Evolutionary conservation across 1,284 basidiomycete genomes (phyloP), one percentile per base, ranked within the genome.

Genomic region (Chondrostereum purpureum): DNA sequence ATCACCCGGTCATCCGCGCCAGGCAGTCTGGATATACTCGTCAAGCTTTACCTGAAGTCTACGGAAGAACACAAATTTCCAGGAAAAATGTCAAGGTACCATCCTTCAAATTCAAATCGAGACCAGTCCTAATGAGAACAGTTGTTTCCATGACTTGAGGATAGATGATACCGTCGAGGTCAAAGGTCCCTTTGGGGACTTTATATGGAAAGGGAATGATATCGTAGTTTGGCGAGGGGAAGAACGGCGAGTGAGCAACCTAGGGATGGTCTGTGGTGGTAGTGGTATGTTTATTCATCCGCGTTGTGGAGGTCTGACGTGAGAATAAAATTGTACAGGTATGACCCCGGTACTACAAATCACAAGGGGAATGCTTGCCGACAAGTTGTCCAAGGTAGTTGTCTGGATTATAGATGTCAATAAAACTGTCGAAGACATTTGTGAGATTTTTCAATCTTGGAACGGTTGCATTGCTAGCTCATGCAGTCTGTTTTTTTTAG

Each of bases 141-240:
- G 27, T 31, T 31, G 69, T 1, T 71, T 84, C 50, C 59, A 74
- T 40, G 65, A 71, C 49, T 67, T 85, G 2, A 48, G 57, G 6
- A 51, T 75, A 2, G 78, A 73, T 5, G 77, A 80, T 42, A 52
- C 36, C 3, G 59, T 81, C n/a, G 78, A 83, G 50, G 53, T 83
- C 42, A 84, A 83, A 55, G 83, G 82, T 0, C 83, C 82, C 0
- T 59, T 83, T 2, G 82, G 82, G 0, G 70, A 70, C 1, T 83
- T 84, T 57, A 58, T 69, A 12, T 83, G 77, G 70, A 57, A 67
- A 4, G 77, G 78, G 0, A 51, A 61, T 10, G 69, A 72, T 0
- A 53, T 58, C 18, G 69, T 68, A 22, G 51, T 52, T 16, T 68
- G 73, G 65, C 64, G 67, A 43, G 68, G 70, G 0, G 51, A 61